These are phyloP conservation scores for Pythium oligandrum DNA, from an alignment of 352 stramenopile species.

Conservation along the genomic window DNA sequence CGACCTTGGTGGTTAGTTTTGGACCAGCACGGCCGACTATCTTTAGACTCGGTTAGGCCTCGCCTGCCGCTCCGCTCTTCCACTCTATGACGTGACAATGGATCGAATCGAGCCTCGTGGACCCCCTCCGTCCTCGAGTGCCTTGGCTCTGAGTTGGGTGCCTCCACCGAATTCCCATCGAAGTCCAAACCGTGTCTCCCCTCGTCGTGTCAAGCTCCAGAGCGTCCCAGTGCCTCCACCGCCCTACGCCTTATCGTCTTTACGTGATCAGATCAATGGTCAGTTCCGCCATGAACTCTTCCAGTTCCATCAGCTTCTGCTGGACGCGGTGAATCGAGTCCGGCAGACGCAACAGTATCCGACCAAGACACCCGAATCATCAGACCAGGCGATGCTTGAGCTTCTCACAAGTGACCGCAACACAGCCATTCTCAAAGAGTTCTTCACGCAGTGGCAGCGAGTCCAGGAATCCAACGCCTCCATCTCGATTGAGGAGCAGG, in stretches of 20 bases:
- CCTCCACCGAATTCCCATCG: no score
- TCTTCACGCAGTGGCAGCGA: slow-evolving; percentile 50
- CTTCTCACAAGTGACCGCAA: slow-evolving; percentile 66
- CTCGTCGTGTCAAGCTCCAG: slow-evolving; percentile 29
- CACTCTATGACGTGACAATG: neutral
- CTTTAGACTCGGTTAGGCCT: no score
- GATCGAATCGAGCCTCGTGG: slow-evolving; percentile 5
- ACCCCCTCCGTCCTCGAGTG: neutral
- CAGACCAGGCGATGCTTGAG: slow-evolving; percentile 24
- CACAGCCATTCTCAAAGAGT: slow-evolving; percentile 51
- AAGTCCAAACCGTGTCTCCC: slow-evolving; percentile 6
- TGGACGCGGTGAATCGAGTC: slow-evolving; percentile 25
- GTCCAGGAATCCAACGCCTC: neutral
- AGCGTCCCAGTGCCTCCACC: slow-evolving; percentile 12
- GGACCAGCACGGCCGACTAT: no score
- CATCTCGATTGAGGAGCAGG: slow-evolving; percentile 16
- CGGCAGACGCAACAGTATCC: slow-evolving; percentile 3
- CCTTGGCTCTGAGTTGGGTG: no score
- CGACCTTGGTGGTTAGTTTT: no score
- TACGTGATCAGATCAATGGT: slow-evolving; percentile 30
- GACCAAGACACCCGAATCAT: no score
- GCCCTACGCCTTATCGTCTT: slow-evolving; percentile 13
- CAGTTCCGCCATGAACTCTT: slow-evolving; percentile 63
- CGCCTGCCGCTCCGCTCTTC: no score
- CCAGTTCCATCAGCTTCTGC: slow-evolving; percentile 62